Conservation (phyloP, 768 basidiomycete genomes). For the Boletus subcaerulescens region DNA sequence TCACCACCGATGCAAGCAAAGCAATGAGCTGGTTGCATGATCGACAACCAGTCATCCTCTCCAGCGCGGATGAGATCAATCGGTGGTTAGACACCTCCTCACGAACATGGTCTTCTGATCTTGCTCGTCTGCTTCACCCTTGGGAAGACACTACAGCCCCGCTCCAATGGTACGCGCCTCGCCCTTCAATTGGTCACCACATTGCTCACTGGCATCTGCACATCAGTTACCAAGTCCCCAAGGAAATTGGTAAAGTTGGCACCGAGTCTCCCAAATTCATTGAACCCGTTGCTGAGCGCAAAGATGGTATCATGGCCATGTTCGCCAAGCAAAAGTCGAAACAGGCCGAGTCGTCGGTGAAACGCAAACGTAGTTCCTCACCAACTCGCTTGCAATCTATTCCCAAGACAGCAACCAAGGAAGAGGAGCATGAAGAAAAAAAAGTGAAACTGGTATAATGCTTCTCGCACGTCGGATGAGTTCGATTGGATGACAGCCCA, state of each 20-base stretch:
- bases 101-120: constrained; percentile 58
- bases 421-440: constrained; percentile 18
- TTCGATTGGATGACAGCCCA: not conserved
- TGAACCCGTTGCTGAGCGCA: constrained; percentile 70
- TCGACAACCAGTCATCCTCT: constrained; percentile 81
- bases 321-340: constrained; percentile 60
- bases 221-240: constrained; percentile 79
- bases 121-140: constrained; percentile 59
- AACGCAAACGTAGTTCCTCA: constrained; percentile 29
- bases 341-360: constrained; percentile 14
- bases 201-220: not conserved
- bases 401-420: not conserved
- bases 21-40: constrained; percentile 87
- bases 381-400: constrained; percentile 7
- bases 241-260: constrained; percentile 89
- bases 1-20: constrained; percentile 75
- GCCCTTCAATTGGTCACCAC: not conserved
- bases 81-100: constrained; percentile 80
- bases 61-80: constrained; percentile 53
- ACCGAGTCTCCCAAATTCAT: constrained; percentile 80
- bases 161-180: constrained; percentile 62
- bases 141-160: constrained; percentile 47
- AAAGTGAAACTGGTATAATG: constrained; percentile 18
- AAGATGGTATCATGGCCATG: constrained; percentile 85
- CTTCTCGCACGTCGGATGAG: not conserved